Base-by-base conservation (phyloP, 192 early-diverging fungal species). In the Coemansia sp. region DNA sequence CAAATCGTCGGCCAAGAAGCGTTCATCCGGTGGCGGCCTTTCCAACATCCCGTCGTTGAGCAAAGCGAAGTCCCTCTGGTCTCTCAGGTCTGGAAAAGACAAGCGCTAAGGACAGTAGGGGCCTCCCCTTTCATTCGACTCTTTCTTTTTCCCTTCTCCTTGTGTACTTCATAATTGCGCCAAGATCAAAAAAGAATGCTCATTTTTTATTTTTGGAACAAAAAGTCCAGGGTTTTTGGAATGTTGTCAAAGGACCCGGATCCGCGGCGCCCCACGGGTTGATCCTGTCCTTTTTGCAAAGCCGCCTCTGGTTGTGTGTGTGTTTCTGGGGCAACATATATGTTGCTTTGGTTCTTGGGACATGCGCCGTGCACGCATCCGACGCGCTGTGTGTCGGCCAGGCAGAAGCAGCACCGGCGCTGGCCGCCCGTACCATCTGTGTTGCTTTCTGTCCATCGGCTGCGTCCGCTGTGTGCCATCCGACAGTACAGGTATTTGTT, bases 51-150 rank as follows among this genome's bases (percentile, higher is more conserved):
- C 77, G 23, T 63, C 72, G 9, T 44, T 80, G 56, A 68, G 68
- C 26, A 75, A 75, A 59, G 77, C 77, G 0, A 65, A 66, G 30
- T 75, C 72, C 2, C 65, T 80, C 39, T 80, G 77, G 77, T 61
- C 77, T 0, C 61, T 80, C 26, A 62, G 67, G 53, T 38, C 51
- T 10, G 24, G 30, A 3, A 30, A 30, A 30, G 30, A 7, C 62
- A 24, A 48, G 39, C 41, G 15, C 59, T 33, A 53, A 41, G 1
- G 1, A 41, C 39, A 1, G 1, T 41, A 12, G 39, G 1, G 7
- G 2, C 0, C 39, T 41, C 12, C 39, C 6, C 39, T 41, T 41
- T 14, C 39, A 12, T 41, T 41, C 39, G 39, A 12, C 7, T 41
- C 5, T 41, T 41, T 41, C 5, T 8, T 41, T 41, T 41, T 41